Evolutionary conservation across 495 filamentous ascomycete genomes (phyloP).

Genomic region (Penicillium alfredii): DNA sequence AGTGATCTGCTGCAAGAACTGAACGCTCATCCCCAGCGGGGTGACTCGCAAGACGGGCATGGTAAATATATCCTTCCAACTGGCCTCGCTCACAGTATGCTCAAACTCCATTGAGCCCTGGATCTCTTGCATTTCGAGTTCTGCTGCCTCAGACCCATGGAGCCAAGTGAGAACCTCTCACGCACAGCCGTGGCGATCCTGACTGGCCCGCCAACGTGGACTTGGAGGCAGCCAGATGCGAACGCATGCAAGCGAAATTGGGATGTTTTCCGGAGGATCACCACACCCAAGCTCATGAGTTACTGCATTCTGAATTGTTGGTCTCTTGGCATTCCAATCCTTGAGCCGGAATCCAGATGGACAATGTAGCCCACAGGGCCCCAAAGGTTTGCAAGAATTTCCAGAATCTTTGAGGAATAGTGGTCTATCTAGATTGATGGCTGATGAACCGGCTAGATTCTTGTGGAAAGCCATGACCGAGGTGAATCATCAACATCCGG

Average conservation of each 20-base stretch:
- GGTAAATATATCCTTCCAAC: constrained; percentile 61
- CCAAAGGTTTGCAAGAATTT: too few relatives aligned
- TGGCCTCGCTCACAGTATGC: constrained; percentile 59
- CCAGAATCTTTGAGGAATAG: too few relatives aligned
- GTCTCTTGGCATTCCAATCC: too few relatives aligned
- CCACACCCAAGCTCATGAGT: too few relatives aligned
- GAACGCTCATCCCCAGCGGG: constrained; percentile 26
- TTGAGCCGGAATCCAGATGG: too few relatives aligned
- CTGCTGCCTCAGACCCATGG: constrained; percentile 47
- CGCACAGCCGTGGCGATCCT: constrained; percentile 61
- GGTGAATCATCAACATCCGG: too few relatives aligned
- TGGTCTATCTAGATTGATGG: too few relatives aligned
- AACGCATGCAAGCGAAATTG: constrained; percentile 55
- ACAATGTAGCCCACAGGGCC: too few relatives aligned
- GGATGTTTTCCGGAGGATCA: too few relatives aligned
- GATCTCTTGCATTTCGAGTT: constrained; percentile 74
- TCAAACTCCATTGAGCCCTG: constrained; percentile 69
- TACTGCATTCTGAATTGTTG: too few relatives aligned
- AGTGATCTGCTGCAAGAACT: constrained; percentile 36
- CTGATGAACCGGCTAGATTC: too few relatives aligned
- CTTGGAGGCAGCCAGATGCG: constrained; percentile 72
- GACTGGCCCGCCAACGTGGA: constrained; percentile 67
- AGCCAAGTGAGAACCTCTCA: constrained; percentile 58
- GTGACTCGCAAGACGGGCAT: constrained; percentile 30
- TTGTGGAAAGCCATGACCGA: too few relatives aligned